Evolutionary conservation across 768 basidiomycete genomes (phyloP), one percentile per base, ranked within the genome.

Genomic region (Pleurotus tuber-regium): DNA sequence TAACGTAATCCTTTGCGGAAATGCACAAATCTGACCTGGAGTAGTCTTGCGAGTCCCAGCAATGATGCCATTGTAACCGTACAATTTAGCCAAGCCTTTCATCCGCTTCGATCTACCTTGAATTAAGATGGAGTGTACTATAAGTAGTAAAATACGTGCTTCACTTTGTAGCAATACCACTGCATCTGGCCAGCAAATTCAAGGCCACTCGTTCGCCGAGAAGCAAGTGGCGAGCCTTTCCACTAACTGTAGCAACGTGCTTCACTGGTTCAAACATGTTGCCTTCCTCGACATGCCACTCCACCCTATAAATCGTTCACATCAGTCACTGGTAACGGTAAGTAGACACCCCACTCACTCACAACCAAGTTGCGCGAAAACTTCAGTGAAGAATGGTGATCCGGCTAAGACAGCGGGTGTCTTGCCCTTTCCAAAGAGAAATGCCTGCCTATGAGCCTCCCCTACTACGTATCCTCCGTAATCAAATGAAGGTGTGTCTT

Each of bases 31-130:
- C 60, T 35, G 54, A 79, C 88, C 93, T 26, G 96, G 96, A 1
- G 96, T 98, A 1, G 96, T 99, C 76, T 99, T 99, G 53, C 96
- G 78, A 21, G 96, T 99, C 11, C 96, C 96, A 16, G 96, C 96
- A 52, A 99, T 80, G 56, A 87, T 83, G 4, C 96, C 96, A 48
- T 82, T 78, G 73, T 86, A 98, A 0, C 93, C 94, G 54, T 80
- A 83, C 12, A 77, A 75, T 51, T 79, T 68, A 2, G 95, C 94
- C 14, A 91, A 75, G 61, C 91, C 87, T 59, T 86, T 84, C 64
- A 95, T 82, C 47, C 70, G 75, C 61, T 87, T 87, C 24, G 96
- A 98, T 65, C 95, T 98, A 57, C 4, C 6, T 49, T 21, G 2
- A 26, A 36, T 21, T 36, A 54, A 54, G 41, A 57, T 53, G 50